phyloP scores from a whole-genome alignment of 805 yeast species.

The Candida parachauliodes region DNA sequence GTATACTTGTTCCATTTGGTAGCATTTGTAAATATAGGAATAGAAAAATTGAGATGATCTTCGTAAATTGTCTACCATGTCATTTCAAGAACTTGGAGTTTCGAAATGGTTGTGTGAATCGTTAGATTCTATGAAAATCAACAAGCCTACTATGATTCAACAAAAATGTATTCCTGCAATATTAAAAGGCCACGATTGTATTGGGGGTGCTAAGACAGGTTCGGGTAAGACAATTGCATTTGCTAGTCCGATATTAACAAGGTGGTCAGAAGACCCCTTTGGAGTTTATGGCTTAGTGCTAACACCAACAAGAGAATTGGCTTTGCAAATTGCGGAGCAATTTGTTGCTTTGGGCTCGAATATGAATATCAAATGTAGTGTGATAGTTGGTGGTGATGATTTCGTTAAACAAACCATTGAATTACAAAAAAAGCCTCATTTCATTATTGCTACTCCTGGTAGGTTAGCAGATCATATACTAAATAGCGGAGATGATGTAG shows the following conservation, averaged over 20 bases:
- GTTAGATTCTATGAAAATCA: constrained; percentile 74
- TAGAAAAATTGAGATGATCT: background rate
- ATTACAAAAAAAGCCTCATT: constrained; percentile 82
- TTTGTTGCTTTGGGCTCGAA: constrained; percentile 87
- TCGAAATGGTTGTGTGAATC: constrained; percentile 87
- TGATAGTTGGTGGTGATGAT: constrained; percentile 94
- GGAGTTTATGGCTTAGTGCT: constrained; percentile 87
- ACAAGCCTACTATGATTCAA: constrained; percentile 84
- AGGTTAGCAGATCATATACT: constrained; percentile 88
- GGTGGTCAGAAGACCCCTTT: constrained; percentile 93
- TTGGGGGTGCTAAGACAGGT: constrained; percentile 98
- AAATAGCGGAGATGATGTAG: constrained; percentile 84
- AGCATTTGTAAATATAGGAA: background rate
- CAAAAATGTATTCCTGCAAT: constrained; percentile 84
- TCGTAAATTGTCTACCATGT: constrained; percentile 16
- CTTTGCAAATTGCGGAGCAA: constrained; percentile 96
- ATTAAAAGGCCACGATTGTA: constrained; percentile 80
- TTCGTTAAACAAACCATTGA: constrained; percentile 84
- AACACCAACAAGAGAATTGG: constrained; percentile 93
- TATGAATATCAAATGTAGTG: constrained; percentile 78
- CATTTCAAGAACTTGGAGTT: constrained; percentile 66
- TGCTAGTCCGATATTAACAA: constrained; percentile 93
- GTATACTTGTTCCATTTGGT: no score
- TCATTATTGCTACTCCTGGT: constrained; percentile 96
- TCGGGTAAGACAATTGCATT: constrained; percentile 97